Evolutionary conservation across 2,329 filamentous ascomycete species (phyloP), one percentile per base, ranked within the genome.

Genomic region (Cercospora sp.): DNA sequence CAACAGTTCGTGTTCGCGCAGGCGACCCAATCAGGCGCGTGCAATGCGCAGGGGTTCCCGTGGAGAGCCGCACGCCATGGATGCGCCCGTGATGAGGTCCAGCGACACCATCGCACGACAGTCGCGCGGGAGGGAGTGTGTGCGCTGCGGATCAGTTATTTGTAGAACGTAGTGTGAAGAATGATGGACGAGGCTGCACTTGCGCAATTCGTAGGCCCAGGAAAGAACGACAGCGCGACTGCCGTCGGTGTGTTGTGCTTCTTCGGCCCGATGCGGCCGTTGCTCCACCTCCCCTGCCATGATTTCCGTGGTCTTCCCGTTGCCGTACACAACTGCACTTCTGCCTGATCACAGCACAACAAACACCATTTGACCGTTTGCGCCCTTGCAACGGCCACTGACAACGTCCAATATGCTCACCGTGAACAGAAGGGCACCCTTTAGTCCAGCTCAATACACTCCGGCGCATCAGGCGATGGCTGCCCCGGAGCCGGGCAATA

Each of bases 391-490:
- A 42, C 36, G 36, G 33, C 1, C 36, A 9, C 6, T n/a, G 36
- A 42, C 36, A 42, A 3, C 16, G 0, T n/a, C 36, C 3, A 3
- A n/a, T 3, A n/a, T n/a, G 36, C 7, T 6, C 36, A 3, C 3
- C 16, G 16, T 16, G 26, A 20, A 3, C 48, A 28, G 20, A 8
- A 3, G 2, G 20, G 5, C 13, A 18, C 5, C n/a, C 1, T 8
- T 61, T 23, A 61, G 26, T 61, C 59, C 36, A 61, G 40, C 36
- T 42, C 33, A n/a, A 61, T 61, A 18, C 59, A 61, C 36, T 61
- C 36, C 3, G 59, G 59, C 20, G 59, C 59, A 28, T 30, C 59
- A 9, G 59, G 59, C 6, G 18, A 36, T 12, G 40, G n/a, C 59
- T 42, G 33, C 23, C 59, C 59, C 0, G 33, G 62, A 58, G 55